Conservation (phyloP, 768 basidiomycete species). For the Lyophyllum semitale region DNA sequence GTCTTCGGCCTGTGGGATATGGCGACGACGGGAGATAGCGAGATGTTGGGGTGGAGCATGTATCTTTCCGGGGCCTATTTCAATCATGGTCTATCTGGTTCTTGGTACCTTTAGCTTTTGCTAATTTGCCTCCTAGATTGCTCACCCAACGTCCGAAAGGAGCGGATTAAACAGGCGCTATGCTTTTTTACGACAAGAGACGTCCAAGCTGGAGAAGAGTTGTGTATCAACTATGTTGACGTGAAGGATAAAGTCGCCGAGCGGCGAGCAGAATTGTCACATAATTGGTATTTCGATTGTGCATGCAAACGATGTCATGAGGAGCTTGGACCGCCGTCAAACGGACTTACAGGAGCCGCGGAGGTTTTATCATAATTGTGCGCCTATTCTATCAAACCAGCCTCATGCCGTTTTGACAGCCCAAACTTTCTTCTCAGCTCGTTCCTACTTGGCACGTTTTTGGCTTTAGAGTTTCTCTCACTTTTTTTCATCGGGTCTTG, state of each 20-base stretch:
- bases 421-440: background rate
- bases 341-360: background rate
- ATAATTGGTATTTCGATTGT: constrained; percentile 62
- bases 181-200: constrained; percentile 47
- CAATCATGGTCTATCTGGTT: constrained; percentile 55
- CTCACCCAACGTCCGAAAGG: constrained; percentile 51
- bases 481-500: background rate
- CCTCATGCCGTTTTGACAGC: constrained; percentile 6
- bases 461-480: background rate
- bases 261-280: constrained; percentile 41
- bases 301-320: constrained; percentile 44
- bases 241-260: constrained; percentile 33
- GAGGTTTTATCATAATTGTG: constrained; percentile 3
- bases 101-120: background rate
- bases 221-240: constrained; percentile 61
- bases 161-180: constrained; percentile 42
- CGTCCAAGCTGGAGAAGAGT: constrained; percentile 50
- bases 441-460: too few species aligned
- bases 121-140: constrained; percentile 42
- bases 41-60: constrained; percentile 69
- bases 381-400: constrained; percentile 1
- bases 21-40: constrained; percentile 44
- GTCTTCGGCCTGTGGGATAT: constrained; percentile 71
- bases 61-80: constrained; percentile 66
- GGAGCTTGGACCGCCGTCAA: constrained; percentile 21